Conservation (phyloP, 306 rosid species). For the Quercus wislizeni region DNA sequence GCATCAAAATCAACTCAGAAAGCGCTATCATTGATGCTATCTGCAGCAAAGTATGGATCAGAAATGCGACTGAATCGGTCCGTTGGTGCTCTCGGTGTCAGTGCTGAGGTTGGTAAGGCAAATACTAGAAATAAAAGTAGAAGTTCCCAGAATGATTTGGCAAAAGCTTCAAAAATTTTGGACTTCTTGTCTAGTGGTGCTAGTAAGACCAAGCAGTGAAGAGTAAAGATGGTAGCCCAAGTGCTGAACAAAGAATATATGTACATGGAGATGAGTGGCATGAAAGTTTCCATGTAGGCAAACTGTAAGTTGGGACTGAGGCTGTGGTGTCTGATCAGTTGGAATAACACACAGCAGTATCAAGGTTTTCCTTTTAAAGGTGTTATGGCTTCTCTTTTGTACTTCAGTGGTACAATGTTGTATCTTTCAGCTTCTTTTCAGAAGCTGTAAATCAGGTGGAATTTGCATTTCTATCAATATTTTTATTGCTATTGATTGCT, state of each 20-base stretch:
- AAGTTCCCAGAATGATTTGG: slow-evolving; percentile 23
- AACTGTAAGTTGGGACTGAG: slow-evolving; percentile 7
- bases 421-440: background rate
- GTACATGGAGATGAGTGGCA: background rate
- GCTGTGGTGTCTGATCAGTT: background rate
- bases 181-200: slow-evolving; percentile 24
- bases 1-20: slow-evolving; percentile 47
- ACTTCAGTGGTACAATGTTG: slow-evolving; percentile 8
- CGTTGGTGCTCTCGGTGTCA: slow-evolving; percentile 5
- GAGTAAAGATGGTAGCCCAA: background rate
- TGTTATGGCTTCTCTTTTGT: background rate
- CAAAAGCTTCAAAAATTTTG: slow-evolving; percentile 27
- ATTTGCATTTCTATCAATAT: slow-evolving; percentile 2
- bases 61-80: slow-evolving; percentile 37
- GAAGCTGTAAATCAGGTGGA: slow-evolving; percentile 19
- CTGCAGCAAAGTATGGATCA: slow-evolving; percentile 65
- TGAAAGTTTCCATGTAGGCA: background rate
- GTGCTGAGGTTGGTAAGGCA: slow-evolving; percentile 17
- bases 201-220: slow-evolving; percentile 20
- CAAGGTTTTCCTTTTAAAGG: background rate
- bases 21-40: slow-evolving; percentile 60
- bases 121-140: slow-evolving; percentile 3
- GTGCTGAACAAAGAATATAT: too few species aligned
- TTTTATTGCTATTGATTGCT: slow-evolving; percentile 19
- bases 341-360: background rate